These are phyloP conservation scores for Zoysia japonica DNA, from an alignment of 176 grass and related monocot genomes.

Conservation along the genomic window DNA sequence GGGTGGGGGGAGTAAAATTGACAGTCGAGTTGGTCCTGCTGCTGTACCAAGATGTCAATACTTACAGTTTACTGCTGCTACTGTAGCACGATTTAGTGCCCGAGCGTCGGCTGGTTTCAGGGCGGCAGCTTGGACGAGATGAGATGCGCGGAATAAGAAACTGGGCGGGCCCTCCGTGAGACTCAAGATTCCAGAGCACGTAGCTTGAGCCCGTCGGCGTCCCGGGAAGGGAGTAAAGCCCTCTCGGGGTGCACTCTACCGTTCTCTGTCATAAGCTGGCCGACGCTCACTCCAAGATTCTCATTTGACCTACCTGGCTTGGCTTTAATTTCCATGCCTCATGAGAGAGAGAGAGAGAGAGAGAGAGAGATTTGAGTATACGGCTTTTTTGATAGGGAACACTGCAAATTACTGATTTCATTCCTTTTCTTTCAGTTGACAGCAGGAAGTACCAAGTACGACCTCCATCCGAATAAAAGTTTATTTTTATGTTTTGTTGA, in stretches of 20 bases:
- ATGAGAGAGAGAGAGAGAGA: neutral
- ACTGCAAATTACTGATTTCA: neutral
- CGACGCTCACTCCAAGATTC: constrained; percentile 27
- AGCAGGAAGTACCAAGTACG: no score
- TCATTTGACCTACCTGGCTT: constrained; percentile 12
- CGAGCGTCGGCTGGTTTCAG: neutral
- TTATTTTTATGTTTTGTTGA: no score
- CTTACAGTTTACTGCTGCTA: no score
- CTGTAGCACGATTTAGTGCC: no score
- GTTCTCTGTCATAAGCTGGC: neutral
- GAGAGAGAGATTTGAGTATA: neutral
- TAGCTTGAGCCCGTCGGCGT: neutral
- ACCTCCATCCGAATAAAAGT: no score
- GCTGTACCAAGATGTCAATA: no score
- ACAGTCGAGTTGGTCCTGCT: no score
- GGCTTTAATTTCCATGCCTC: neutral
- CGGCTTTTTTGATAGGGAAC: neutral
- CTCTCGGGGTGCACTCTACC: constrained; percentile 22
- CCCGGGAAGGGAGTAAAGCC: neutral
- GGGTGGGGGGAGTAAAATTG: no score
- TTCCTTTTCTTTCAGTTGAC: neutral
- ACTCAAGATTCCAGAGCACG: constrained; percentile 16
- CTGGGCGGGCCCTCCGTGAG: constrained; percentile 12
- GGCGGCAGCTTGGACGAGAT: neutral
- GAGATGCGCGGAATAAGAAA: constrained; percentile 31